Percentiles rank a stretch among this genome's conserved stretches.
Evolutionary conservation across 306 rosid genomes (phyloP).

Genomic region (Benincasa hispida): DNA sequence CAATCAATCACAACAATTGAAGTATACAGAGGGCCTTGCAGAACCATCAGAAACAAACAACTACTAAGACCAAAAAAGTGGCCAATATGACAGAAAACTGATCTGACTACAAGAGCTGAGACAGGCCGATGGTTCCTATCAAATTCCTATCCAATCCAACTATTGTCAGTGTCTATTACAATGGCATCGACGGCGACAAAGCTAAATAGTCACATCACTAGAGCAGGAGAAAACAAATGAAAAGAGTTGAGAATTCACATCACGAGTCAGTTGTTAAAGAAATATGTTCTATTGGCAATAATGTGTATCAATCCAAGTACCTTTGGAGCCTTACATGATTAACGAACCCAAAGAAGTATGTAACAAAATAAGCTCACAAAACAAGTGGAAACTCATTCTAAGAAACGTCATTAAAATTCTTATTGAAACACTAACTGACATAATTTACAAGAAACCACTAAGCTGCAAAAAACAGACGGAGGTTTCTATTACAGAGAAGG

Average conservation of each 20-base stretch:
- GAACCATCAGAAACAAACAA: background rate
- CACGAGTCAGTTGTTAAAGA: background rate
- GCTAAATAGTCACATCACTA: background rate
- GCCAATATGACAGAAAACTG: background rate
- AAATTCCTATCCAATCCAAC: background rate
- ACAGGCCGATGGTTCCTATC: background rate
- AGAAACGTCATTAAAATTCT: slow-evolving; percentile 23
- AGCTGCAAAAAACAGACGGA: slow-evolving; percentile 35
- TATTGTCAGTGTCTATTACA: background rate
- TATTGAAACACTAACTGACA: slow-evolving; percentile 41
- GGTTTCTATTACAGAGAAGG: slow-evolving; percentile 45
- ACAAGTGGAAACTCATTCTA: background rate
- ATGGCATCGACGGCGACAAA: background rate
- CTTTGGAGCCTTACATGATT: background rate
- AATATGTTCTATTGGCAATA: background rate
- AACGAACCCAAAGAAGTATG: background rate
- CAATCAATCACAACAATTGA: background rate
- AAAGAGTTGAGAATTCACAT: background rate
- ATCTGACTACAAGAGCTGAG: background rate
- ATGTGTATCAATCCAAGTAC: background rate
- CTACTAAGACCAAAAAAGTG: background rate
- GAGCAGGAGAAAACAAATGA: background rate
- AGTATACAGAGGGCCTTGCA: background rate
- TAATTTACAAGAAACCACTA: slow-evolving; percentile 49
- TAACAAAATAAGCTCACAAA: background rate